Evolutionary conservation across 1,139 yeast species (phyloP), one percentile per base, ranked within the genome.

Genomic region (Kurtzmaniella quercitrusa): DNA sequence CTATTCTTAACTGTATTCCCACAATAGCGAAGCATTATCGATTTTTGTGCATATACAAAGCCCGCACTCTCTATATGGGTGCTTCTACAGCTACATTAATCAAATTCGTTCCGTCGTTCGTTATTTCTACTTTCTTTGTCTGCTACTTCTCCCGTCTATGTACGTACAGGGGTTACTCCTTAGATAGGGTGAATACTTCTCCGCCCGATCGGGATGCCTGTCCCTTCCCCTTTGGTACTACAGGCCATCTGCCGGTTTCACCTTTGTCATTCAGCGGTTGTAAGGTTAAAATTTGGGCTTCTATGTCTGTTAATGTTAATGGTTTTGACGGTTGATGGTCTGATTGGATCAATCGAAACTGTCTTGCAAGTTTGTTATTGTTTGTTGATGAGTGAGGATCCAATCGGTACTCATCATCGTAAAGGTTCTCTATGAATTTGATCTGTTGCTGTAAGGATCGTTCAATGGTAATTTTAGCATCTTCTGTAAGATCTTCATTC

Each of bases 361-460:
- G 52, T 9, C 50, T 47, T 38, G 61, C 63, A 42, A 62, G 61
- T 33, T 47, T 46, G 38, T 48, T 39, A n/a, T 56, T 53, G 15
- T 48, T 41, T 8, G 18, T 36, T 6, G n/a, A 39, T 5, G 20
- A 41, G 3, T 41, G 42, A 11, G 55, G 12, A 12, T 19, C 16
- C 4, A 9, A 7, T 14, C 12, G 12, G 18, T 34, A 11, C 8
- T 39, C 37, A 33, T 52, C 52, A 28, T 58, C 60, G 42, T 76
- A 74, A 42, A 79, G 57, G 33, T 68, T 67, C 43, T 68, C 60
- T 32, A 78, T 65, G 49, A 79, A 74, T 12, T 61, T 59, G 54
- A 78, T 65, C 49, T 79, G 84, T 15, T 64, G 56, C 39, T 62
- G 60, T 46, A 79, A 59, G 2, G 71, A 64, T 2, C 49, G 42